Base-by-base conservation (phyloP, 2,329 filamentous ascomycete species). In the Paraphoma sp. region DNA sequence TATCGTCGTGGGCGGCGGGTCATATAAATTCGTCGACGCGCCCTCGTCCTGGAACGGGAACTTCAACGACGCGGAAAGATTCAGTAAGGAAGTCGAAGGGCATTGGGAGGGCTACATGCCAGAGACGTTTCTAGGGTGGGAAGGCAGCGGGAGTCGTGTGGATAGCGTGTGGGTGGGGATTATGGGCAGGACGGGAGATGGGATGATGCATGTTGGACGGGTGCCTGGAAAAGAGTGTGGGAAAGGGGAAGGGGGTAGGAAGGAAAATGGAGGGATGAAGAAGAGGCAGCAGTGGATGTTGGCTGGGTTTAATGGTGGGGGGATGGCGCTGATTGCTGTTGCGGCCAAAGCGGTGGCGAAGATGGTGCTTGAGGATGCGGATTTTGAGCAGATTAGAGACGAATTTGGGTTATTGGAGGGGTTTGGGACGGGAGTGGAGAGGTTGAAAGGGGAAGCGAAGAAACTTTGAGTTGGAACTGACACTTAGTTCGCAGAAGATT, bases 51-150 rank as follows among this genome's bases (percentile, higher is more conserved):
- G 83, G 82, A 81, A 80, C 57, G 71, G 78, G 16, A 81, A 79
- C 41, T 74, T 72, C 5, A 79, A 83, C 48, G 83, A 86, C 62
- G 71, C 74, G 5, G 72, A 69, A 4, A 62, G 81, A 4, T 81
- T 86, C n/a, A 73, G 77, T 3, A 58, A 70, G 0, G 43, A 51
- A 2, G 79, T 79, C 0, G 71, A 72, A 33, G 48, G 69, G 23
- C 81, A 84, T 63, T 85, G 83, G 57, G 46, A 80, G 18, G 73
- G 73, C 0, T 83, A 82, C 51, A 84, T 84, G 78, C 79, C 81
- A 56, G 67, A 75, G 5, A 76, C 76, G 46, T 84, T 84, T 52
- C 67, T 57, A 1, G 83, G 82, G 0, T 86, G 82, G 83, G 80
- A 83, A 46, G 60, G 77, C 3, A 79, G 71, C 17, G 71, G 69